These are phyloP conservation scores for Rhododendron ferrugineum DNA, from an alignment of 148 eudicot species.

Conservation along the genomic window DNA sequence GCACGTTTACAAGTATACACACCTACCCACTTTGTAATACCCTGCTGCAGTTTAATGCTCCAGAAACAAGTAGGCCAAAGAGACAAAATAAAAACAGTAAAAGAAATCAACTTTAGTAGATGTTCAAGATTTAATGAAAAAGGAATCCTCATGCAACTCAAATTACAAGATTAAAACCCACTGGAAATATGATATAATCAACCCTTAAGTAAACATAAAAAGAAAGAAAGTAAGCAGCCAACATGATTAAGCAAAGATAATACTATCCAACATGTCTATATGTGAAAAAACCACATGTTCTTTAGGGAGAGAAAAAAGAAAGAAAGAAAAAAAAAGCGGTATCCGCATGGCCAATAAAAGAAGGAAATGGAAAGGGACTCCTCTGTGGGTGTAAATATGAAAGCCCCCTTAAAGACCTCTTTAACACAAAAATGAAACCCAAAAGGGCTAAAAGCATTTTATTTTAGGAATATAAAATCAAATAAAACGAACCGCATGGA, in stretches of 20 bases:
- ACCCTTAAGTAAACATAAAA: not conserved
- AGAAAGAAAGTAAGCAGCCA: not conserved
- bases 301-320: not conserved
- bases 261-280: not conserved
- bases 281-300: not conserved
- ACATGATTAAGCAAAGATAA: not conserved
- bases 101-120: not conserved
- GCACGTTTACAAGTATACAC: not conserved
- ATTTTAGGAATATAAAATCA: not conserved
- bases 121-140: not conserved
- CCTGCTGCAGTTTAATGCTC: not conserved
- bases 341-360: constrained; percentile 11
- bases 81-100: not conserved
- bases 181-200: not conserved
- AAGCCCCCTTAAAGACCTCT: constrained; percentile 20
- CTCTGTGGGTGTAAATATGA: constrained; percentile 23
- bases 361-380: constrained; percentile 16
- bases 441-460: not conserved
- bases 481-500: not conserved
- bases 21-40: not conserved
- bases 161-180: not conserved
- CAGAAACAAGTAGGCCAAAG: not conserved
- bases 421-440: constrained; percentile 11
- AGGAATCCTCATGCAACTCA: not conserved
- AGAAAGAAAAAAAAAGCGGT: not conserved